Base-by-base conservation (phyloP, 371 early-diverging fungal species). In the Apophysomyces variabilis region DNA sequence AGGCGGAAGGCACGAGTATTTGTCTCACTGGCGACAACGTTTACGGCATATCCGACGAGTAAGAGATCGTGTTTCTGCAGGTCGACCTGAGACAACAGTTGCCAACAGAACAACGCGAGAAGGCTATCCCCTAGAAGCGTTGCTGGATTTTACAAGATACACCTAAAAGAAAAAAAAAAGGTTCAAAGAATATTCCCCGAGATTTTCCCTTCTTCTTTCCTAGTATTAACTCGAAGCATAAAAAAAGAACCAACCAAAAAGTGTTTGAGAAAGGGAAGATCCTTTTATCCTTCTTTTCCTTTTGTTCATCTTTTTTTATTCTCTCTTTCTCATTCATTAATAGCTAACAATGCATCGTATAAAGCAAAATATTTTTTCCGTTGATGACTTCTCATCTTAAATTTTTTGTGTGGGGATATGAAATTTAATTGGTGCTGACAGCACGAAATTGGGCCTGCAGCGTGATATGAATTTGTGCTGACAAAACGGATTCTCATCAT, bases 11-110 rank as follows among this genome's bases (percentile, higher is more conserved):
- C 80, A 73, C 35, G 91, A 91, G 67, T 94, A 92, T 72, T 86
- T 90, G 16, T 91, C 94, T 41, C 94, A 94, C 66, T 93, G 93
- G 89, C 82, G 87, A 59, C 94, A 94, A 67, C 85, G 98, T 38
- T 72, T 96, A 69, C 85, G 92, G 45, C 94, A 94, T 67, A 94
- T 97, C 74, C 91, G 91, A 70, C 87, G 92, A 45, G 80, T 95
- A 58, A 85, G 84, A 46, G 89, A 89, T 16, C 72, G 72, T 39
- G 58, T 66, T n/a, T 54, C 39, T 16, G 50, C 16, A 18, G 57
- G 56, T 61, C 16, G 21, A 45, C 36, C 60, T 16, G 16, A 65
- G 37, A 39, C 26, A 26, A 26, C 32, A 35, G 41, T 14, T 35
- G 35, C 45, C 45, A 54, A 50, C n/a, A 72, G 65, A 38, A 57